Percentiles rank a stretch among this genome's conserved stretches.
Conservation (phyloP, 208 protist genomes). For the Acanthamoeba culbertsoni region DNA sequence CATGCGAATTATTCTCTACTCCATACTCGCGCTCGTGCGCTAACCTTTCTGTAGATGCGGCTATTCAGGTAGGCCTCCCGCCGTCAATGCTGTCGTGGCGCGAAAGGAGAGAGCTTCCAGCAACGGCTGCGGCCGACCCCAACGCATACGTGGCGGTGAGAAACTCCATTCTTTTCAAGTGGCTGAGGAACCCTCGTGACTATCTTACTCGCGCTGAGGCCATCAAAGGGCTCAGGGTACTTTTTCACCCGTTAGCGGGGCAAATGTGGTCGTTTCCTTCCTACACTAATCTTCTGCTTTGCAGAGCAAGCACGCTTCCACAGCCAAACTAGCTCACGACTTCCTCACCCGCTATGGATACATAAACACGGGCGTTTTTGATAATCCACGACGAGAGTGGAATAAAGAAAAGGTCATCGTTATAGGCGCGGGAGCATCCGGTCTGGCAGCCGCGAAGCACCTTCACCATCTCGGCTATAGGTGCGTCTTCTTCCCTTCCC, state of each 20-base stretch:
- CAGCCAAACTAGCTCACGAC: conserved; percentile 37
- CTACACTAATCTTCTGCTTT: not conserved
- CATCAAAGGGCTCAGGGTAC: conserved; percentile 37
- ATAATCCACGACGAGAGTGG: conserved; percentile 55
- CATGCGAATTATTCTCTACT: not conserved
- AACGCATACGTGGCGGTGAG: conserved; percentile 22
- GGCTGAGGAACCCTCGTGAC: conserved; percentile 33
- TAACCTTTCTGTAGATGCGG: not conserved
- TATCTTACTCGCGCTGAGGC: conserved; percentile 53
- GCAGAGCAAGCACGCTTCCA: not conserved
- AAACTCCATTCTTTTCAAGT: conserved; percentile 45
- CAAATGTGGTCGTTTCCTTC: not conserved
- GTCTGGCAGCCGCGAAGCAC: conserved; percentile 30
- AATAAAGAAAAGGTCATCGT: conserved; percentile 51
- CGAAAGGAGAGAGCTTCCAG: conserved; percentile 56
- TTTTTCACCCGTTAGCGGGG: not conserved
- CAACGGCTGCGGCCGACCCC: not conserved
- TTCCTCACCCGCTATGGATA: conserved; percentile 61
- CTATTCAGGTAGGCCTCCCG: not conserved
- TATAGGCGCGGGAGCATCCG: conserved; percentile 17
- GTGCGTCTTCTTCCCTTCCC: not conserved
- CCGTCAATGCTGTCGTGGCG: conserved; percentile 4
- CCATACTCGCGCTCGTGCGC: not conserved
- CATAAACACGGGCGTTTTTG: conserved; percentile 59
- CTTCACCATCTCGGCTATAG: conserved; percentile 58